Evolutionary conservation across 129 eudicot genomes (phyloP).

Genomic region (Gnaphalium uliginosum): DNA sequence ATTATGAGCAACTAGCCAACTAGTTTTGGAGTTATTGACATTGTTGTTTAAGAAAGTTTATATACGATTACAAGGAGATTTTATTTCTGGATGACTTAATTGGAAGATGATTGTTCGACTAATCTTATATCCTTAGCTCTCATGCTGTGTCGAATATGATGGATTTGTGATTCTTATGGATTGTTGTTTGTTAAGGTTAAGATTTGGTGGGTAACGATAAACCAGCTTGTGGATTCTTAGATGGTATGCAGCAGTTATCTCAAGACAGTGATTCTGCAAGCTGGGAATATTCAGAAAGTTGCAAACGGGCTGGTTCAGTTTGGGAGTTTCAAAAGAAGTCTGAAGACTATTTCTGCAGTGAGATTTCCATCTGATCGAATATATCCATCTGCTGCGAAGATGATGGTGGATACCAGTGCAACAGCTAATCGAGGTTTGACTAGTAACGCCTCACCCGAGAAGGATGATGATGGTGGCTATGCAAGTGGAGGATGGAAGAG

Average conservation of each 20-base stretch:
- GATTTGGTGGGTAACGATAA: neutral
- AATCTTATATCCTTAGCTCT: neutral
- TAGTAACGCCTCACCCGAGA: constrained; percentile 41
- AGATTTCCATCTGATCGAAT: constrained; percentile 34
- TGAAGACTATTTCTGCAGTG: constrained; percentile 35
- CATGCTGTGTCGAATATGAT: constrained; percentile 5
- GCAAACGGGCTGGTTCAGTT: constrained; percentile 34
- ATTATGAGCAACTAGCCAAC: neutral
- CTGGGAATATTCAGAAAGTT: constrained; percentile 44
- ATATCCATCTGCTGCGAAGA: constrained; percentile 36
- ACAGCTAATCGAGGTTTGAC: constrained; percentile 34
- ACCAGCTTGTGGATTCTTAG: constrained; percentile 9
- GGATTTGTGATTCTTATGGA: constrained; percentile 15
- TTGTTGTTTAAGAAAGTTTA: constrained; percentile 2
- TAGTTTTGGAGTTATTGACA: constrained; percentile 3
- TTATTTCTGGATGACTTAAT: neutral
- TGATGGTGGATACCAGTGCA: constrained; percentile 64
- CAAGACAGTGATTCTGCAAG: constrained; percentile 55
- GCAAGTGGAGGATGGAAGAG: constrained; percentile 89
- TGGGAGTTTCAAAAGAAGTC: constrained; percentile 31
- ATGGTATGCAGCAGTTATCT: constrained; percentile 41
- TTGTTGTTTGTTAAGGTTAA: constrained; percentile 2
- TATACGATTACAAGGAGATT: neutral
- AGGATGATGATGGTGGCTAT: constrained; percentile 60
- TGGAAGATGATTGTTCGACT: neutral